These are phyloP conservation scores for Artemisia argyi DNA, from an alignment of 129 eudicot species.

Conservation along the genomic window DNA sequence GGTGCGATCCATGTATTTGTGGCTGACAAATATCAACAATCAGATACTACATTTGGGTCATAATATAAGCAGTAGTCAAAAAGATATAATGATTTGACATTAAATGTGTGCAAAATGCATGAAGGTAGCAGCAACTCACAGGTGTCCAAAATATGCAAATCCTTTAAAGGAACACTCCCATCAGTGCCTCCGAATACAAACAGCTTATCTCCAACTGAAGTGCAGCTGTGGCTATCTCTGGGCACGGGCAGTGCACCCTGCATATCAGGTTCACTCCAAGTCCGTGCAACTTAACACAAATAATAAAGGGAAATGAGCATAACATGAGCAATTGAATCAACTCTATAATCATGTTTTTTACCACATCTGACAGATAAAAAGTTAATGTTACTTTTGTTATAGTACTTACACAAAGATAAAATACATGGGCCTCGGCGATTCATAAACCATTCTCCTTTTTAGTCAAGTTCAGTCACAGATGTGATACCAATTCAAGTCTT, in stretches of 20 bases:
- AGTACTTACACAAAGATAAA: neutral
- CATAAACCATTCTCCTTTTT: neutral
- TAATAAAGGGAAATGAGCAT: slow-evolving; percentile 7
- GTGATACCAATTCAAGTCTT: neutral
- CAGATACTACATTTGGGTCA: neutral
- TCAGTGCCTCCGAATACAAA: slow-evolving; percentile 96
- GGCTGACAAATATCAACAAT: slow-evolving; percentile 40
- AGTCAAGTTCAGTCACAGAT: neutral
- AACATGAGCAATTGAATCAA: neutral
- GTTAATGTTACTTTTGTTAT: neutral
- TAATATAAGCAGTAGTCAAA: too few species aligned
- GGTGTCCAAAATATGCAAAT: slow-evolving; percentile 84
- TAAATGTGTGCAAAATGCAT: slow-evolving; percentile 2
- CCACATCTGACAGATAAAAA: slow-evolving; percentile 19
- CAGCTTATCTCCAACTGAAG: slow-evolving; percentile 76
- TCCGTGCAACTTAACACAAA: slow-evolving; percentile 47
- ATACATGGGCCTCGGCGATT: neutral
- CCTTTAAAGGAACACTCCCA: slow-evolving; percentile 76
- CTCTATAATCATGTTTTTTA: neutral
- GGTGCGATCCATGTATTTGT: slow-evolving; percentile 88
- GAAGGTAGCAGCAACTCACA: slow-evolving; percentile 49
- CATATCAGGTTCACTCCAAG: slow-evolving; percentile 80
- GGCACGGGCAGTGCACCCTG: slow-evolving; percentile 78
- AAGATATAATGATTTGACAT: neutral
- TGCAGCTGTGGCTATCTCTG: slow-evolving; percentile 97